These are phyloP conservation scores for Sporothrix phasma DNA, from an alignment of 2,329 filamentous ascomycete species.

Conservation along the genomic window DNA sequence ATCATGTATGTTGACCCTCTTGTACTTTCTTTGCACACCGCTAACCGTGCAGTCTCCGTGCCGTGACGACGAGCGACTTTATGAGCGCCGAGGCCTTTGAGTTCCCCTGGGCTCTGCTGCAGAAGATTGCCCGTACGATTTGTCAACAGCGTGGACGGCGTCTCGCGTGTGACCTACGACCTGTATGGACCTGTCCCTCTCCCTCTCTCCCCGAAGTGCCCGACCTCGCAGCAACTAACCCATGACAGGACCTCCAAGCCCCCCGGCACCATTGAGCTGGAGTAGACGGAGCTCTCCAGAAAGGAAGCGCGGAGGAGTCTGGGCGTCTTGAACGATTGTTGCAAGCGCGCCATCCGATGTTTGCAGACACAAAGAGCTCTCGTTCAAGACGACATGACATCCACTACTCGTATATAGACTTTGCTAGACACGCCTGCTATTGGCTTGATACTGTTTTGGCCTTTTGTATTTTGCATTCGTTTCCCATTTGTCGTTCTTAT, in stretches of 20 bases:
- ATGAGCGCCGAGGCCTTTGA: conserved; percentile 66
- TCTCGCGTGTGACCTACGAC: conserved; percentile 63
- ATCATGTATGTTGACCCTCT: conserved; percentile 16
- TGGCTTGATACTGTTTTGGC: background rate
- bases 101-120: conserved; percentile 56
- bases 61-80: conserved; percentile 48
- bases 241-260: conserved; percentile 44
- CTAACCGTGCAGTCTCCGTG: conserved; percentile 29
- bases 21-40: background rate
- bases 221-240: background rate
- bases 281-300: conserved; percentile 11
- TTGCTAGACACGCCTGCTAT: background rate
- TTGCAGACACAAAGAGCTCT: background rate
- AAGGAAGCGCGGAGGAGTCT: background rate
- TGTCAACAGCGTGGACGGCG: conserved; percentile 64
- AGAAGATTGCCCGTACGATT: conserved; percentile 56
- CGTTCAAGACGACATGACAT: background rate
- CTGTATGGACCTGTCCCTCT: conserved; percentile 20
- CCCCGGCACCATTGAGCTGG: conserved; percentile 60
- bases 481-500: background rate
- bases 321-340: background rate
- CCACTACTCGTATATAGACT: no score
- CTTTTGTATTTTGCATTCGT: no score
- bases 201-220: background rate
- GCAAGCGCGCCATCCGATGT: background rate